Evolutionary conservation across 495 filamentous ascomycete species (phyloP), one percentile per base, ranked within the genome.

Genomic region (Penicillium argentinense): DNA sequence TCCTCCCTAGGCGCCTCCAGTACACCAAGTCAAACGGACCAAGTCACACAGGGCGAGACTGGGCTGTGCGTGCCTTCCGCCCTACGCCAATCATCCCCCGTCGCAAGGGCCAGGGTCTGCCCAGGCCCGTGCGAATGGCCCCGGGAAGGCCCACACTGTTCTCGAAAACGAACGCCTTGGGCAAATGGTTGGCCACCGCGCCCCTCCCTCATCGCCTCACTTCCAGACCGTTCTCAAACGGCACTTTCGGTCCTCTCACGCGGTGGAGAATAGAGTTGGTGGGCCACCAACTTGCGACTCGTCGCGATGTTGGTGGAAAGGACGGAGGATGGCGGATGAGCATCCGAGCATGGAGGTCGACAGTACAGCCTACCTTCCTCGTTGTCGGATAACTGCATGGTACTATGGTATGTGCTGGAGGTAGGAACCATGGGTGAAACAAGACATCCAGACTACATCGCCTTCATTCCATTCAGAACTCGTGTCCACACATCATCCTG

Each of bases 201-300:
- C 46, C 42, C 47, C 29, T 38, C 32, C 32, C 36, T 42, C 44
- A 48, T 56, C 44, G 53, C 53, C 53, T 56, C 53, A 56, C 53
- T 56, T 44, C 39, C 23, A 34, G 34, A 27, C 37, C 30, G 5
- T 51, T 42, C 40, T 17, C 39, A 42, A 13, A 29, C 18, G 39
- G 39, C 14, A 25, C 22, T 17, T 26, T 39, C 21, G 21, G 19
- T 25, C 5, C 27, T 44, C 18, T 39, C 22, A 43, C 22, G 32
- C 12, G 45, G 45, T 45, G 41, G 51, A 17, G 41, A 30, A 49
- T 23, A 49, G 9, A 36, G 36, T 45, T 41, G 33, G n/a, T n/a
- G n/a, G n/a, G n/a, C n/a, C n/a, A n/a, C 25, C 27, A 48, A 40
- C 36, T 19, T 18, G 33, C n/a, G n/a, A n/a, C n/a, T n/a, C n/a